Conservation (phyloP, 2,329 filamentous ascomycete genomes). For the Nigrospora sphaerica region DNA sequence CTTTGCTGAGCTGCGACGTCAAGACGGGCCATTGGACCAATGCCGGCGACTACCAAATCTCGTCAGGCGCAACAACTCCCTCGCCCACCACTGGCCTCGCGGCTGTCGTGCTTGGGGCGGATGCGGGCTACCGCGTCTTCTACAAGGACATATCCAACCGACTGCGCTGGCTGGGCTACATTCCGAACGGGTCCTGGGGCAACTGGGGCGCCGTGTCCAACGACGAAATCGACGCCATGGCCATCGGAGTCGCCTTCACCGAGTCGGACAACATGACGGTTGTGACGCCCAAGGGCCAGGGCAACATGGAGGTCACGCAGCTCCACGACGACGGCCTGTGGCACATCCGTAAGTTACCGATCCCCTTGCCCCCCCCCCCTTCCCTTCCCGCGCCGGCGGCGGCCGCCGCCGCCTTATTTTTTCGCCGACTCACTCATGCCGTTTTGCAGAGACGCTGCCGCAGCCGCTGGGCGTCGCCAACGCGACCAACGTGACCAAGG, state of each 20-base stretch:
- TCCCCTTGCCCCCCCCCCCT: background rate
- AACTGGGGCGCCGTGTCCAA: conserved; percentile 23
- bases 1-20: conserved; percentile 25
- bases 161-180: conserved; percentile 25
- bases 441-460: conserved; percentile 25
- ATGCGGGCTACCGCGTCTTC: conserved; percentile 28
- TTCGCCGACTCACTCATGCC: background rate
- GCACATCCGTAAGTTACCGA: conserved; percentile 22
- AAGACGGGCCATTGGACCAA: conserved; percentile 23
- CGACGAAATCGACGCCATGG: conserved; percentile 17
- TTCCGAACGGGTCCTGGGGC: conserved; percentile 15
- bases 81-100: conserved; percentile 22
- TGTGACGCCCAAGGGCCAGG: conserved; percentile 20
- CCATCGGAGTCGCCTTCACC: conserved; percentile 21
- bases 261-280: conserved; percentile 25
- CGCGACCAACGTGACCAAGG: conserved; percentile 16
- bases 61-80: conserved; percentile 13
- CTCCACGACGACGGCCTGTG: conserved; percentile 20
- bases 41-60: conserved; percentile 22
- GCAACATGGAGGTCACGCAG: conserved; percentile 24
- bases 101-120: conserved; percentile 21
- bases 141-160: conserved; percentile 25
- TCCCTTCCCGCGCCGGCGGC: background rate
- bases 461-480: conserved; percentile 16
- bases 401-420: no score